Evolutionary conservation across 2,329 filamentous ascomycete genomes (phyloP).

Genomic region (Arthroderma sp.): DNA sequence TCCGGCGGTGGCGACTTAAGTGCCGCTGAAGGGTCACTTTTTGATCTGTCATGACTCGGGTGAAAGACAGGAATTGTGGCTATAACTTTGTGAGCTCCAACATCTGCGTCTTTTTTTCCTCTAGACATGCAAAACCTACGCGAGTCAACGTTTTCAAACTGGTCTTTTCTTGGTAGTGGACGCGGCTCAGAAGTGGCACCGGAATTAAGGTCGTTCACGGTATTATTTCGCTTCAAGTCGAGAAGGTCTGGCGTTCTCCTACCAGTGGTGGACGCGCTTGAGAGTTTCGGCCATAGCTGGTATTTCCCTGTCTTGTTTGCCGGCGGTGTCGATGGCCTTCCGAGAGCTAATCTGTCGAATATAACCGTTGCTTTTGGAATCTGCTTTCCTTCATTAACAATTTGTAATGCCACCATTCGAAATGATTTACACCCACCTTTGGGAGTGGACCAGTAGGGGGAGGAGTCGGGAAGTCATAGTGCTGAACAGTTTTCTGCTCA

Average conservation of each 20-base stretch:
- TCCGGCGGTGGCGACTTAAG: not conserved
- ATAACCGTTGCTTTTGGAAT: too few species aligned
- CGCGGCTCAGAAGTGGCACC: not conserved
- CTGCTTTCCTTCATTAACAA: too few species aligned
- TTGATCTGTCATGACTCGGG: conserved; percentile 16
- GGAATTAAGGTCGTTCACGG: not conserved
- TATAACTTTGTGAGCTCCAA: conserved; percentile 3
- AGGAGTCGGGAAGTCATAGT: too few species aligned
- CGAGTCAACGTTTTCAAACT: too few species aligned
- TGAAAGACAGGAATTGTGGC: conserved; percentile 19
- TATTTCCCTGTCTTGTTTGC: too few species aligned
- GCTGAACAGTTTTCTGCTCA: conserved; percentile 1
- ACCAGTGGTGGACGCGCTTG: not conserved
- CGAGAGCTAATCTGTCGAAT: too few species aligned
- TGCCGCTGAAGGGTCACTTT: conserved; percentile 13
- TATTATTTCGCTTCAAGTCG: not conserved
- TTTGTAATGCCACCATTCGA: too few species aligned
- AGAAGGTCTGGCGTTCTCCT: not conserved
- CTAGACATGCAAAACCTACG: not conserved
- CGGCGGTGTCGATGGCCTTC: too few species aligned
- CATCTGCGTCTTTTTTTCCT: not conserved
- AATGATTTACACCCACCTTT: too few species aligned
- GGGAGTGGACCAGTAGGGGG: too few species aligned
- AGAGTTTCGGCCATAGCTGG: too few species aligned
- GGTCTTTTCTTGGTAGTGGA: not conserved